Percentiles rank a stretch among this genome's conserved stretches.
phyloP scores from a whole-genome alignment of 768 basidiomycete genomes.

The Amanita molliuscula region DNA sequence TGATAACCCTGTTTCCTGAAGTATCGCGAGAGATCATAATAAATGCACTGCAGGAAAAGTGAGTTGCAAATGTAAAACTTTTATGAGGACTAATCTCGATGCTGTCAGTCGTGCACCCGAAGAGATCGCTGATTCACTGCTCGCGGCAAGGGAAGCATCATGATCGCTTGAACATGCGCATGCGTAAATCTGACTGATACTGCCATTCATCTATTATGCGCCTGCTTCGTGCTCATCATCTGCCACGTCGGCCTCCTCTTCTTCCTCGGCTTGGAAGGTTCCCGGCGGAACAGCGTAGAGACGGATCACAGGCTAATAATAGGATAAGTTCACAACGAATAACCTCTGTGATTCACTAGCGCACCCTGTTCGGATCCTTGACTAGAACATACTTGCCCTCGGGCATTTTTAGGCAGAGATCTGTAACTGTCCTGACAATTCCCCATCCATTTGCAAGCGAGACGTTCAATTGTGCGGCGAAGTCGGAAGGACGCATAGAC shows the following conservation, averaged over 20 bases:
- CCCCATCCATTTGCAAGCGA: slow-evolving; percentile 97
- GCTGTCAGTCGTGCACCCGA: slow-evolving; percentile 60
- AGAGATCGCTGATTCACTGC: slow-evolving; percentile 70
- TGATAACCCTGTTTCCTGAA: slow-evolving; percentile 80
- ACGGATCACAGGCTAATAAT: slow-evolving; percentile 77
- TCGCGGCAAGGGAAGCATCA: slow-evolving; percentile 18
- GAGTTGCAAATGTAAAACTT: slow-evolving; percentile 13
- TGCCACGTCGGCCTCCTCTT: slow-evolving; percentile 42
- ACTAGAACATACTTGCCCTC: slow-evolving; percentile 97
- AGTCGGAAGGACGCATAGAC: slow-evolving; percentile 89
- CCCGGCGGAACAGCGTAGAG: slow-evolving; percentile 86
- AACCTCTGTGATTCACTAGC: slow-evolving; percentile 12
- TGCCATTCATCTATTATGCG: slow-evolving; percentile 3
- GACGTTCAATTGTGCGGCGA: slow-evolving; percentile 91
- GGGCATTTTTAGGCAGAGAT: slow-evolving; percentile 91
- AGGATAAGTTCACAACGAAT: slow-evolving; percentile 8
- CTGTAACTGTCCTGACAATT: slow-evolving; percentile 90
- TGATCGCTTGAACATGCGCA: not conserved
- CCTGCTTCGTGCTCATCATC: slow-evolving; percentile 29
- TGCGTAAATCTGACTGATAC: slow-evolving; percentile 1
- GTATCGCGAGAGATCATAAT: slow-evolving; percentile 63
- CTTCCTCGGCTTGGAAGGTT: slow-evolving; percentile 79
- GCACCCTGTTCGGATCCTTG: slow-evolving; percentile 95
- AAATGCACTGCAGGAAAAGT: slow-evolving; percentile 78
- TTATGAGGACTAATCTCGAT: slow-evolving; percentile 4